Conservation (phyloP, 345 rosid genomes). For the Acer negundo region DNA sequence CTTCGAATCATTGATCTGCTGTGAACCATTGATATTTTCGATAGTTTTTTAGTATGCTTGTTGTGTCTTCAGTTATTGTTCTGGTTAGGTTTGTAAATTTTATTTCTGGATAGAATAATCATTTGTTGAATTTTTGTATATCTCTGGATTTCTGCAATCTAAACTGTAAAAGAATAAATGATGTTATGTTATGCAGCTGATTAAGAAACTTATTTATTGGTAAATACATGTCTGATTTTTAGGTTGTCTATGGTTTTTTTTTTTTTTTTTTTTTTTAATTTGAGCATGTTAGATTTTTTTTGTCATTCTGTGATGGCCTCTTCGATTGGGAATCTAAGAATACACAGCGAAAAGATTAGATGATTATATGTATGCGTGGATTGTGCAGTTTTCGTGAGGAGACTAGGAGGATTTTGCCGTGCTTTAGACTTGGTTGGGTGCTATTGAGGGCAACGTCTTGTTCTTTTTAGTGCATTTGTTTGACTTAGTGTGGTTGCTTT, state of each 20-base stretch:
- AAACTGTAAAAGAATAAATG: neutral
- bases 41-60: constrained; percentile 23
- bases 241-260: neutral
- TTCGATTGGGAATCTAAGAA: too few relatives aligned
- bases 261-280: constrained; percentile 4
- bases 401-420: too few relatives aligned
- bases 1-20: constrained; percentile 3
- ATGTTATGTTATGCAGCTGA: neutral
- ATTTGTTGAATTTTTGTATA: constrained; percentile 17
- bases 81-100: constrained; percentile 15
- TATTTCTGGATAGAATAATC: neutral
- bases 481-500: neutral
- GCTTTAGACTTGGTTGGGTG: too few relatives aligned
- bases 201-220: neutral
- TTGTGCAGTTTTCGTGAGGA: too few relatives aligned
- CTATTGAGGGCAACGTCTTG: too few relatives aligned
- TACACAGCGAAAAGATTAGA: too few relatives aligned
- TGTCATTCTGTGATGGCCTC: neutral
- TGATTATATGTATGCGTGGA: too few relatives aligned
- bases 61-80: neutral
- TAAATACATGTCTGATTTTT: neutral
- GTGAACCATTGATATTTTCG: neutral
- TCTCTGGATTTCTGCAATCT: constrained; percentile 18
- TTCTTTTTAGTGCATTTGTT: neutral
- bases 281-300: neutral